A percentile compares a stretch with the other conserved stretches of the same genome.
phyloP scores from a whole-genome alignment of 2,329 filamentous ascomycete species.

The Fusarium pininemorale region DNA sequence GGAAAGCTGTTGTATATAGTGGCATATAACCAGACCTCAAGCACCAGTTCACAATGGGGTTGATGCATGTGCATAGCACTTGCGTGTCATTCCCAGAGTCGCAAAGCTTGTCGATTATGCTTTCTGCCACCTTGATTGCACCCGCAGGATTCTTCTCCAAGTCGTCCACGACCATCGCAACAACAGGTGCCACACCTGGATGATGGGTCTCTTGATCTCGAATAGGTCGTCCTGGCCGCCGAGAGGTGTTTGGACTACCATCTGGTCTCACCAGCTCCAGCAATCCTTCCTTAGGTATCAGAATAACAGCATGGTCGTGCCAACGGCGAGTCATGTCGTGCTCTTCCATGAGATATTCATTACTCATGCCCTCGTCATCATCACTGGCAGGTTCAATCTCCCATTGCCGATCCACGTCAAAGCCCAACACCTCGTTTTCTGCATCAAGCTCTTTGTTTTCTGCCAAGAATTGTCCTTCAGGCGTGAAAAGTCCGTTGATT shows the following conservation, averaged over 20 bases:
- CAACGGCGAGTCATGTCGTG: neutral
- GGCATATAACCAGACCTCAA: neutral
- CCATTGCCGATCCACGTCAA: neutral
- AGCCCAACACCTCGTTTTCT: slow-evolving; percentile 12
- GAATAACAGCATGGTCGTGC: slow-evolving; percentile 2
- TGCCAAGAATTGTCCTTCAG: neutral
- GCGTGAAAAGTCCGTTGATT: slow-evolving; percentile 2
- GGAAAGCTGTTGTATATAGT: neutral
- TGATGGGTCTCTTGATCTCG: neutral
- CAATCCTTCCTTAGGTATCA: slow-evolving; percentile 6
- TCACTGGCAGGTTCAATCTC: neutral
- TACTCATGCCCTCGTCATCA: neutral
- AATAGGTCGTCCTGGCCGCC: neutral
- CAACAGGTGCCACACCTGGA: neutral
- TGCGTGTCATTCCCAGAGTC: neutral
- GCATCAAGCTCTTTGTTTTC: neutral
- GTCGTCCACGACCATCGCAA: neutral
- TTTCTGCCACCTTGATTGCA: neutral
- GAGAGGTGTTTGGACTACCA: neutral
- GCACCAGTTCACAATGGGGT: slow-evolving; percentile 2
- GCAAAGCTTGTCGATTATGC: neutral
- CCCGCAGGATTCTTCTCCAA: neutral
- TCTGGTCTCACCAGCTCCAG: neutral
- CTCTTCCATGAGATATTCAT: neutral
- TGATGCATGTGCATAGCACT: neutral